These are phyloP conservation scores for Akebia trifoliata DNA, from an alignment of 164 flowering plant genomes.

Conservation along the genomic window DNA sequence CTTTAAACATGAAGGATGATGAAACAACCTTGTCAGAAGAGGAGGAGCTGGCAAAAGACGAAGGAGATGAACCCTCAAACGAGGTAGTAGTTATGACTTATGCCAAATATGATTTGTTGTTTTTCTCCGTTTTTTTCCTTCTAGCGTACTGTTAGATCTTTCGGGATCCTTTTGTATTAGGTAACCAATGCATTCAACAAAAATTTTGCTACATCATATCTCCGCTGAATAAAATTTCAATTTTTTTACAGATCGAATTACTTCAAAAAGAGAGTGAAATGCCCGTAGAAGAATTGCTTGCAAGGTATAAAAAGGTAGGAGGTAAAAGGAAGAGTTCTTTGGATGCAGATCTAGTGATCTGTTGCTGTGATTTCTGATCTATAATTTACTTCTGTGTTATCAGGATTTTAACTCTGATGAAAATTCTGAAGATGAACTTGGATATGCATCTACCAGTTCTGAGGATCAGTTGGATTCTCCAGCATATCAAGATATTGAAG, in stretches of 20 bases:
- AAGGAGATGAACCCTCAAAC: conserved; percentile 45
- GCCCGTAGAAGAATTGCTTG: conserved; percentile 79
- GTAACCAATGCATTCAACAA: no score
- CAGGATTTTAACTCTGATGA: conserved; percentile 32
- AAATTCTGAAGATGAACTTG: conserved; percentile 43
- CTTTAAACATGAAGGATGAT: conserved; percentile 64
- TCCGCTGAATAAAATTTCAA: conserved; percentile 16
- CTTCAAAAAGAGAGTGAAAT: conserved; percentile 90
- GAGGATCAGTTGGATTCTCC: conserved; percentile 40
- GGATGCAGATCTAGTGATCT: background rate
- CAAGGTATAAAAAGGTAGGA: conserved; percentile 77
- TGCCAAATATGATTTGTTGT: background rate
- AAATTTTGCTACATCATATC: conserved; percentile 1
- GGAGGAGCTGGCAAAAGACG: conserved; percentile 77
- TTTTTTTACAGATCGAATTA: conserved; percentile 64
- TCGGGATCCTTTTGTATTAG: conserved; percentile 1
- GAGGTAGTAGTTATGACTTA: conserved; percentile 62
- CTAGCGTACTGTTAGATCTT: background rate
- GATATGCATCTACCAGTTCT: conserved; percentile 45
- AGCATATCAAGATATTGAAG: conserved; percentile 21
- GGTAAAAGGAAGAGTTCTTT: background rate
- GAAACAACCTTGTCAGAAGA: conserved; percentile 90
- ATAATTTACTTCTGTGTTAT: conserved; percentile 12
- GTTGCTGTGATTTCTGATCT: conserved; percentile 3
- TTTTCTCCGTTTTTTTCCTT: background rate